Evolutionary conservation across 768 basidiomycete species (phyloP).

Genomic region (Panellus pusillus): DNA sequence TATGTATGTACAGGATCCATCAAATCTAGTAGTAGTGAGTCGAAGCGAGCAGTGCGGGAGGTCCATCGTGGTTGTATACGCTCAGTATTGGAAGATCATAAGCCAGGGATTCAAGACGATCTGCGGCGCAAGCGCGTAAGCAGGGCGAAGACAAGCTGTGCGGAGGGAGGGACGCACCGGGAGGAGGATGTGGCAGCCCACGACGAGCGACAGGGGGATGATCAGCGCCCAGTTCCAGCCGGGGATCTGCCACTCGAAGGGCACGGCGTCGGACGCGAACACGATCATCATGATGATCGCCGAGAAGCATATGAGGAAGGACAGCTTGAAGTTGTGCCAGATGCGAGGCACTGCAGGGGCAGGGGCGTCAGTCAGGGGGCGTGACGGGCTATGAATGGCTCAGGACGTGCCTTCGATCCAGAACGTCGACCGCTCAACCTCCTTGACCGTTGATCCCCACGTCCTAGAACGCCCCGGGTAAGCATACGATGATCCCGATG

Average conservation of each 20-base stretch:
- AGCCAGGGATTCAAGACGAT: slow-evolving; percentile 86
- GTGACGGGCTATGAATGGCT: background rate
- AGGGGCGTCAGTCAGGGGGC: background rate
- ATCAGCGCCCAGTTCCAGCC: slow-evolving; percentile 69
- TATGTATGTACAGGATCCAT: too few species aligned
- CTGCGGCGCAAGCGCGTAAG: slow-evolving; percentile 26
- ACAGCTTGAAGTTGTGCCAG: slow-evolving; percentile 76
- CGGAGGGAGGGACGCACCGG: slow-evolving; percentile 51
- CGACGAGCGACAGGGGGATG: slow-evolving; percentile 65
- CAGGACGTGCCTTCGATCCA: slow-evolving; percentile 63
- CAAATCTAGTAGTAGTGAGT: too few species aligned
- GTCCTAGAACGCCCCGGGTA: slow-evolving; percentile 34
- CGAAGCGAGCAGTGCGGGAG: too few species aligned
- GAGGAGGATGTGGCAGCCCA: slow-evolving; percentile 68
- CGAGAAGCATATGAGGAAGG: slow-evolving; percentile 61
- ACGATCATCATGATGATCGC: slow-evolving; percentile 63
- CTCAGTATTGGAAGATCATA: slow-evolving; percentile 73
- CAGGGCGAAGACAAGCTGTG: slow-evolving; percentile 1
- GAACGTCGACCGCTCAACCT: slow-evolving; percentile 85
- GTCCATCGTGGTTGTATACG: slow-evolving; percentile 1
- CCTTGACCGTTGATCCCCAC: slow-evolving; percentile 66
- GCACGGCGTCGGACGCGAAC: slow-evolving; percentile 55
- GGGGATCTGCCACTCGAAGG: slow-evolving; percentile 65
- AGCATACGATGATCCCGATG: slow-evolving; percentile 3
- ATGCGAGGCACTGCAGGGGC: slow-evolving; percentile 64